Percentiles rank a stretch among this genome's conserved stretches.
Conservation (phyloP, 257 asterid species). For the Fraxinus cuspidata region DNA sequence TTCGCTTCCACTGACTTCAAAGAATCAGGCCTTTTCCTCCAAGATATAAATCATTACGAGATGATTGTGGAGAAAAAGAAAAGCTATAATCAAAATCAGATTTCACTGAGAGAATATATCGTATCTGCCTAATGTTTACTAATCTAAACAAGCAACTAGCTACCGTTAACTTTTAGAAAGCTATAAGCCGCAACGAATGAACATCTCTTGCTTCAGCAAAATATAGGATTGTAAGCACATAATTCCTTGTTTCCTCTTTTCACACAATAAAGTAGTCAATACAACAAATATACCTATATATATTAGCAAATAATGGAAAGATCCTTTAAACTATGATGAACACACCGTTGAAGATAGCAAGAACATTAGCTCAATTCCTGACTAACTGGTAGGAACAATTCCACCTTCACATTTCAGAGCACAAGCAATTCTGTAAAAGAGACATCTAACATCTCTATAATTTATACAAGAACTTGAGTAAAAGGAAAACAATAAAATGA, state of each 20-base stretch:
- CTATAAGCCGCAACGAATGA: not conserved
- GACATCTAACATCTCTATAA: conserved; percentile 26
- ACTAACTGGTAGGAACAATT: conserved; percentile 7
- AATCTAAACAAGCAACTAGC: not conserved
- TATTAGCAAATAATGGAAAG: not conserved
- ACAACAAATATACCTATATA: not conserved
- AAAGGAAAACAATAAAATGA: conserved; percentile 16
- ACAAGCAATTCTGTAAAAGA: conserved; percentile 26
- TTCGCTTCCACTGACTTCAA: not conserved
- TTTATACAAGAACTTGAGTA: conserved; percentile 26
- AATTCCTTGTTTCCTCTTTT: not conserved
- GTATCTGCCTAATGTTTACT: not conserved
- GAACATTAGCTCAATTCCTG: conserved; percentile 18
- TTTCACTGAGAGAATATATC: not conserved
- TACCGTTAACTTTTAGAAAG: not conserved
- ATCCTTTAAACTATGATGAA: conserved; percentile 6
- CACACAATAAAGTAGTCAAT: not conserved
- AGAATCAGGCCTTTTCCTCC: not conserved
- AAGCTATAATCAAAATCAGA: not conserved
- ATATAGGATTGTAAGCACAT: not conserved
- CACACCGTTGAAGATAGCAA: conserved; percentile 21
- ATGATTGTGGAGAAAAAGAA: not conserved
- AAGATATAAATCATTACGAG: not conserved
- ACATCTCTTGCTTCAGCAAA: not conserved
- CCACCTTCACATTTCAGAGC: conserved; percentile 27